These are phyloP conservation scores for Teunomyces gatunensis DNA, from an alignment of 805 yeast species.

Conservation along the genomic window DNA sequence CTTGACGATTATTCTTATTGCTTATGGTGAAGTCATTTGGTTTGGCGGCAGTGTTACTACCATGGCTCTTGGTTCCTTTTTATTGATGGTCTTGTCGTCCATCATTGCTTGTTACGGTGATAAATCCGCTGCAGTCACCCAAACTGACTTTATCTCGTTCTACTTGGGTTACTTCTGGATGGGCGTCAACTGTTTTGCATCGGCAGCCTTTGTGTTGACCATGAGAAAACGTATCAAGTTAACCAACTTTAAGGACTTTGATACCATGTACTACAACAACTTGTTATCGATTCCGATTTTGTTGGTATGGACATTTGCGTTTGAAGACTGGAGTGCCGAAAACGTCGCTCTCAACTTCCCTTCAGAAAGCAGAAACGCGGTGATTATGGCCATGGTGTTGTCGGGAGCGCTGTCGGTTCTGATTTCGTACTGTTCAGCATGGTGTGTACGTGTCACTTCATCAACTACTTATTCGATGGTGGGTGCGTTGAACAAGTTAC, in stretches of 20 bases:
- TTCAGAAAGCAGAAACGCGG: slow-evolving; percentile 59
- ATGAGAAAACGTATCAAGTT: slow-evolving; percentile 98
- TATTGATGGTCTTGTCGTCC: slow-evolving; percentile 93
- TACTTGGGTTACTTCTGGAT: slow-evolving; percentile 92
- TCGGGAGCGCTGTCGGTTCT: slow-evolving; percentile 95
- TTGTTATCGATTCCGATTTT: slow-evolving; percentile 89
- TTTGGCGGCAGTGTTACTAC: slow-evolving; percentile 90
- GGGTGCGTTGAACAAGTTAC: slow-evolving; percentile 97
- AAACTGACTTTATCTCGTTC: slow-evolving; percentile 44
- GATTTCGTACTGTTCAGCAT: slow-evolving; percentile 97
- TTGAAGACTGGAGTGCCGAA: slow-evolving; percentile 91
- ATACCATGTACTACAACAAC: slow-evolving; percentile 98
- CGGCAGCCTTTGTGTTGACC: slow-evolving; percentile 88
- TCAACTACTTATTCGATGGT: slow-evolving; percentile 99
- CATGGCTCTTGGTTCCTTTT: slow-evolving; percentile 85
- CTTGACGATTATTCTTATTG: slow-evolving; percentile 92
- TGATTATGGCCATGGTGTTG: slow-evolving; percentile 79
- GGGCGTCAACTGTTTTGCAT: slow-evolving; percentile 89
- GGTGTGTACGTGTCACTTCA: slow-evolving; percentile 99
- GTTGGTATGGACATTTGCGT: slow-evolving; percentile 64
- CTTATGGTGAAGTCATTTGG: slow-evolving; percentile 97
- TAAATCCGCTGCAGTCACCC: slow-evolving; percentile 36
- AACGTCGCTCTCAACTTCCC: slow-evolving; percentile 82
- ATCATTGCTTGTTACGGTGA: slow-evolving; percentile 94
- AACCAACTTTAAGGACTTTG: slow-evolving; percentile 94